Conservation (phyloP, 768 basidiomycete species). For the Rhodotorula toruloides region DNA sequence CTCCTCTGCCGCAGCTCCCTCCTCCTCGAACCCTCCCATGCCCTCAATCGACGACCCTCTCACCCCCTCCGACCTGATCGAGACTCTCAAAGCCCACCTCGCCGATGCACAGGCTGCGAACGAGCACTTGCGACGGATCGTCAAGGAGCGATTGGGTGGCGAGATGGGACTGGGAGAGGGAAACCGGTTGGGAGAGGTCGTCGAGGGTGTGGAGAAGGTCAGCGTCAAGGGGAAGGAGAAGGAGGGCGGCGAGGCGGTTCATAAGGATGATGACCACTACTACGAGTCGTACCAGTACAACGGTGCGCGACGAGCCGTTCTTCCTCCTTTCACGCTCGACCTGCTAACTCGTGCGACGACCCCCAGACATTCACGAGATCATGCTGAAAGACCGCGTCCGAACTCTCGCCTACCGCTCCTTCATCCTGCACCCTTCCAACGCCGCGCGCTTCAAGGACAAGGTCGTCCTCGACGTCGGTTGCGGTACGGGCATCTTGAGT, state of each 20-base stretch:
- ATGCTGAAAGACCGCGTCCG: conserved; percentile 96
- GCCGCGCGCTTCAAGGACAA: conserved; percentile 75
- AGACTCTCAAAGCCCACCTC: conserved; percentile 32
- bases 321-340: not conserved
- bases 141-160: conserved; percentile 19
- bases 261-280: conserved; percentile 93
- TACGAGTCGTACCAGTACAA: conserved; percentile 78
- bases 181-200: not conserved
- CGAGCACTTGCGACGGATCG: conserved; percentile 25
- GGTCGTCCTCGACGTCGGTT: conserved; percentile 88
- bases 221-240: conserved; percentile 14
- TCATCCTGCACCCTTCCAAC: conserved; percentile 66
- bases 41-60: not conserved
- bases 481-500: conserved; percentile 60
- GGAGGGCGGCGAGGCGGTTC: conserved; percentile 67
- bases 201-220: not conserved
- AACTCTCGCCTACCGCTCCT: conserved; percentile 86
- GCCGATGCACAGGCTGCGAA: conserved; percentile 28
- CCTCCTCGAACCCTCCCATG: conserved; percentile 1
- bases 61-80: conserved; percentile 39
- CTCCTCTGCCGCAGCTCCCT: not conserved
- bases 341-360: too few species aligned
- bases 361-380: conserved; percentile 80
- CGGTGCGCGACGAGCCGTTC: conserved; percentile 52
- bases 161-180: conserved; percentile 22